Base-by-base conservation (phyloP, 1,284 basidiomycete genomes). In the Exsudoporus floridanus region DNA sequence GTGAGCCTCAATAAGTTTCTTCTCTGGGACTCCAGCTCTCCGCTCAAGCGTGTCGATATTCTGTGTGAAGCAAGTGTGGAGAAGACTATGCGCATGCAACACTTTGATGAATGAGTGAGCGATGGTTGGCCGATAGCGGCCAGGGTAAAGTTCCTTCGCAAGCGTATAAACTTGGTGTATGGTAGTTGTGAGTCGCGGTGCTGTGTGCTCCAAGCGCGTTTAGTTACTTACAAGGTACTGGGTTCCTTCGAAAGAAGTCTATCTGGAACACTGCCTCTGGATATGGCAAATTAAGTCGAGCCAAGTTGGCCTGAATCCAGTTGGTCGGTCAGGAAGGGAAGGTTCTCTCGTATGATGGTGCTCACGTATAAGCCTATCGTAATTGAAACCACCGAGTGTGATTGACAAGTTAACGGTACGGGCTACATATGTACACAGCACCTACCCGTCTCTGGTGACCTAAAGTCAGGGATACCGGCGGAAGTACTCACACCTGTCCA, bases 31-130 rank as follows among this genome's bases (percentile, higher is more conserved):
- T 7, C 92, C 92, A 0, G 94, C 90, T 1, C 86, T 79, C 4
- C 91, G 81, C 68, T 98, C 96, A 18, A 99, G 82, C 0, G 93
- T 97, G 69, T 98, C 96, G 52, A 98, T 94, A 64, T 92, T 91
- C 70, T 93, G 91, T 12, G 92, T 94, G 63, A 92, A 92, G 70
- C 89, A 90, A 36, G 80, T 85, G 54, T 84, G 80, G 0, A 96
- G 77, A 25, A 88, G 76, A 1, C 71, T 66, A 60, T 88, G 86
- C 19, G 82, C 73, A 30, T 83, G 74, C 36, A 96, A 77, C 19
- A 96, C 79, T 38, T 80, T 81, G 60, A 98, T 83, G 73, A 98
- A 98, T 49, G 92, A 90, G 67, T 99, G 96, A 0, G 94, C 88
- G 1, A 84, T 73, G 0, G 95, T 97, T 0, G 96, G 96, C 40